A percentile compares a stretch with the other conserved stretches of the same genome.
Evolutionary conservation across 257 asterid genomes (phyloP).

Genomic region (Fraxinus pennsylvanica): DNA sequence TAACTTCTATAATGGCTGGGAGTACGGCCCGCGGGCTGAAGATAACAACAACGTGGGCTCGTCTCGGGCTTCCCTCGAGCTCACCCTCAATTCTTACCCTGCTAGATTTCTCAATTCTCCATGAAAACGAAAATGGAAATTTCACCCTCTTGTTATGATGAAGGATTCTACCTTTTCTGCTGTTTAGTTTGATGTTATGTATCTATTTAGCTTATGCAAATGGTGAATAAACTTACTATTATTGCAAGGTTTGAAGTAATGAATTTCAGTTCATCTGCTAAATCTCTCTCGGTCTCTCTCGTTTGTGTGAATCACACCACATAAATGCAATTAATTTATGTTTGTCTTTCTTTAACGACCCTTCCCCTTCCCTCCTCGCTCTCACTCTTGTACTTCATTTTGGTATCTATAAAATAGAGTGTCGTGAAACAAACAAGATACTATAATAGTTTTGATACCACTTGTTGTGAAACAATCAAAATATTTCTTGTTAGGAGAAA

Average conservation of each 20-base stretch:
- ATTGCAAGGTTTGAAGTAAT: neutral
- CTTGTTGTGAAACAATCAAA: too few species aligned
- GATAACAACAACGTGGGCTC: slow-evolving; percentile 28
- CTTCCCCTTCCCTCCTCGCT: too few species aligned
- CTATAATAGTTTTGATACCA: too few species aligned
- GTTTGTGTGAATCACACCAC: too few species aligned
- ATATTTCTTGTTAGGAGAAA: too few species aligned
- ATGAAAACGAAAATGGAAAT: slow-evolving; percentile 8
- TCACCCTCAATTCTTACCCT: slow-evolving; percentile 70
- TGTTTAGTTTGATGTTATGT: neutral
- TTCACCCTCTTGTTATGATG: neutral
- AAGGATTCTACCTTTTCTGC: neutral
- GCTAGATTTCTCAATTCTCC: slow-evolving; percentile 41
- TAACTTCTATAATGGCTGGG: slow-evolving; percentile 10
- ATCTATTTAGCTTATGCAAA: neutral
- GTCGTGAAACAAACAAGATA: too few species aligned
- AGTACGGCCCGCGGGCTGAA: slow-evolving; percentile 6
- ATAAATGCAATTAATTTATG: too few species aligned
- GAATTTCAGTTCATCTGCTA: neutral
- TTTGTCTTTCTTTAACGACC: too few species aligned
- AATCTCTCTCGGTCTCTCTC: too few species aligned
- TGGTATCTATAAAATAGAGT: too few species aligned
- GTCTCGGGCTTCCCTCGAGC: slow-evolving; percentile 75
- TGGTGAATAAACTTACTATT: neutral
- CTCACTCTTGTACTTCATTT: too few species aligned